Evolutionary conservation across 371 early-diverging fungal species (phyloP).

Genomic region (Rhizopus stolonifer): DNA sequence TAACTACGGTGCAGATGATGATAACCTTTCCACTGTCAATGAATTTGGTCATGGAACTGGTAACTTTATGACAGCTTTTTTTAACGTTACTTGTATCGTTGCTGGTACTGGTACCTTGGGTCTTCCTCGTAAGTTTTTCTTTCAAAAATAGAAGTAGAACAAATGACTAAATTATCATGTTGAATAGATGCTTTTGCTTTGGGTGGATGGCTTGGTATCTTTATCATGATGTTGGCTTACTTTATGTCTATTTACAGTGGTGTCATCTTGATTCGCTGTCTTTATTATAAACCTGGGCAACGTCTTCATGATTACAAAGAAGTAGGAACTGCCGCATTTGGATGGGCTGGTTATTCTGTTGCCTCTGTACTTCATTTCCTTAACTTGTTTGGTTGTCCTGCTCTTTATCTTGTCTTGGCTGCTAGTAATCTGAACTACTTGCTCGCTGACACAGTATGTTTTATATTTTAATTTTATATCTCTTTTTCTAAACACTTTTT

Average conservation of each 20-base stretch:
- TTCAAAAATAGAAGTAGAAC: background rate
- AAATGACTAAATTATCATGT: background rate
- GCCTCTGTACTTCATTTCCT: slow-evolving; percentile 67
- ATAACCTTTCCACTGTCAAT: slow-evolving; percentile 17
- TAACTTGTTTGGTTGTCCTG: slow-evolving; percentile 70
- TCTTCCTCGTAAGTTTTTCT: slow-evolving; percentile 55
- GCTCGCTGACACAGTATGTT: slow-evolving; percentile 27
- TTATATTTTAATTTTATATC: slow-evolving; percentile 8
- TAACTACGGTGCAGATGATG: slow-evolving; percentile 34
- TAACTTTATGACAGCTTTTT: slow-evolving; percentile 48
- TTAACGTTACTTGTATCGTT: slow-evolving; percentile 76
- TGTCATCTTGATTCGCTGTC: slow-evolving; percentile 36
- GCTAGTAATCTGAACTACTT: slow-evolving; percentile 61
- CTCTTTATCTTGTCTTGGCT: slow-evolving; percentile 79
- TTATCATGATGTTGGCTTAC: slow-evolving; percentile 39
- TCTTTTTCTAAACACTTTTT: background rate
- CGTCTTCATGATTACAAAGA: slow-evolving; percentile 61
- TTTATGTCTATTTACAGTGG: slow-evolving; percentile 42
- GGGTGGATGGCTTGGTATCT: slow-evolving; percentile 51
- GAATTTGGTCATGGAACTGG: slow-evolving; percentile 45
- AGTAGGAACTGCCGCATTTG: slow-evolving; percentile 66
- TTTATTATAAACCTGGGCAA: slow-evolving; percentile 45
- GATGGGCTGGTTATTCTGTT: slow-evolving; percentile 56
- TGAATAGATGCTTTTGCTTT: slow-evolving; percentile 19
- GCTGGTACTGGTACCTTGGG: slow-evolving; percentile 88